Evolutionary conservation across 2,329 filamentous ascomycete genomes (phyloP), one percentile per base, ranked within the genome.

Genomic region (Emericellopsis cladophorae): DNA sequence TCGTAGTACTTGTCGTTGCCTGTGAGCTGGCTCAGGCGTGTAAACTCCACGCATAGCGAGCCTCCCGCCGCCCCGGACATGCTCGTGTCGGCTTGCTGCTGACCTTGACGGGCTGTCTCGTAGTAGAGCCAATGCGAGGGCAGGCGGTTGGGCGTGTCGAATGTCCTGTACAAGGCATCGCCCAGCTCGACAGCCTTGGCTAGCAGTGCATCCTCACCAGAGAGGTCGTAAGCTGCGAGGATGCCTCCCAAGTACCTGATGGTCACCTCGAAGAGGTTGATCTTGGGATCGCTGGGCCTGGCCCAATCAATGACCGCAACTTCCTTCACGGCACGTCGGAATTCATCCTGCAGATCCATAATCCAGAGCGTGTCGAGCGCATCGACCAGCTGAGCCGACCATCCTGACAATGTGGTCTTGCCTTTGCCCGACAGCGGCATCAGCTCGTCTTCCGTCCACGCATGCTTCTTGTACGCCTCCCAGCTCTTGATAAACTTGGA

Each of bases 1-100:
- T 86, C 81, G 56, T 82, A 88, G 60, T 84, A 89, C 54, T 81
- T 86, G 41, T 73, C 61, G 44, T 87, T 68, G 39, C 75, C 76
- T 0, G 84, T 86, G 43, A 89, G 63, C 58, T 89, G 84, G 16
- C 79, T 77, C 36, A 90, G 66, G 6, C 84, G 68, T 3, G 81
- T 86, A 53, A 89, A 86, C 53, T 89, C 84, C 44, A 90, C 58
- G 8, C 76, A 77, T 42, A 89, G 65, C 9, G 81, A 83, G 26
- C 82, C 83, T 14, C 61, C 59, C n/a, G 64, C 65, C 23, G 68
- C 68, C 7, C 60, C 58, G 3, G 63, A 58, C 49, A 67, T 64
- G 40, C 50, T 53, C 12, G 46, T 43, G 34, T 62, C 56, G 18
- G 60, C 60, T 7, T 38, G 44, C 38, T 67, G 62, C 31, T 46